phyloP scores from a whole-genome alignment of 495 filamentous ascomycete genomes.

The Xylaria curta region DNA sequence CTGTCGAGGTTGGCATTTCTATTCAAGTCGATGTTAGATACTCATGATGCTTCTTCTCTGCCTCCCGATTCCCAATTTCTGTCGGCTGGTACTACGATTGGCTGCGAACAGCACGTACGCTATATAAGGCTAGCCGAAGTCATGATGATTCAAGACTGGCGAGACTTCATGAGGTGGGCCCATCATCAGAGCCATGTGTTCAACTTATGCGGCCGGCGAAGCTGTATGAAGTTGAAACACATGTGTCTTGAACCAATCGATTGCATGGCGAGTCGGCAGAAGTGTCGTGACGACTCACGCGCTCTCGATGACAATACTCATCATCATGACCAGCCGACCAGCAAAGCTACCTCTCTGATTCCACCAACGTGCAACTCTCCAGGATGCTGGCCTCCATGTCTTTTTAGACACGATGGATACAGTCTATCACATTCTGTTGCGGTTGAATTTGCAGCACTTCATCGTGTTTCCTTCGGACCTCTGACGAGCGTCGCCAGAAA shows the following conservation, averaged over 20 bases:
- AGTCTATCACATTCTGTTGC: constrained; percentile 4
- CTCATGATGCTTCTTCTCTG: background rate
- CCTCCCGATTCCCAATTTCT: background rate
- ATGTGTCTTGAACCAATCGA: constrained; percentile 20
- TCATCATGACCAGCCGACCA: background rate
- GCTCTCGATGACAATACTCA: background rate
- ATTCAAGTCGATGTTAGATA: constrained; percentile 11
- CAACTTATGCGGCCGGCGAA: constrained; percentile 15
- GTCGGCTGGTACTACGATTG: constrained; percentile 10
- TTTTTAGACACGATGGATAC: background rate
- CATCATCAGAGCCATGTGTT: constrained; percentile 18
- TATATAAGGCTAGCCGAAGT: constrained; percentile 11
- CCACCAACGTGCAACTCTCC: constrained; percentile 1
- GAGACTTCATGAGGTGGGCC: constrained; percentile 23
- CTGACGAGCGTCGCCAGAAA: background rate
- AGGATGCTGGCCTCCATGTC: constrained; percentile 17
- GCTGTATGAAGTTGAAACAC: constrained; percentile 19
- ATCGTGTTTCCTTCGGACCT: constrained; percentile 18
- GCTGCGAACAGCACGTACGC: constrained; percentile 5
- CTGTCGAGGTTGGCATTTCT: constrained; percentile 21
- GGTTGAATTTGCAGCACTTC: constrained; percentile 13
- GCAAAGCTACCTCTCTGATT: background rate
- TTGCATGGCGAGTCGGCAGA: constrained; percentile 10
- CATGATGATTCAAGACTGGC: constrained; percentile 20
- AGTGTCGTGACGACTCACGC: background rate